A percentile compares a stretch with the other conserved stretches of the same genome.
These are phyloP conservation scores for Ophioceras dolichostomum DNA, from an alignment of 2,329 filamentous ascomycete genomes.

Conservation along the genomic window DNA sequence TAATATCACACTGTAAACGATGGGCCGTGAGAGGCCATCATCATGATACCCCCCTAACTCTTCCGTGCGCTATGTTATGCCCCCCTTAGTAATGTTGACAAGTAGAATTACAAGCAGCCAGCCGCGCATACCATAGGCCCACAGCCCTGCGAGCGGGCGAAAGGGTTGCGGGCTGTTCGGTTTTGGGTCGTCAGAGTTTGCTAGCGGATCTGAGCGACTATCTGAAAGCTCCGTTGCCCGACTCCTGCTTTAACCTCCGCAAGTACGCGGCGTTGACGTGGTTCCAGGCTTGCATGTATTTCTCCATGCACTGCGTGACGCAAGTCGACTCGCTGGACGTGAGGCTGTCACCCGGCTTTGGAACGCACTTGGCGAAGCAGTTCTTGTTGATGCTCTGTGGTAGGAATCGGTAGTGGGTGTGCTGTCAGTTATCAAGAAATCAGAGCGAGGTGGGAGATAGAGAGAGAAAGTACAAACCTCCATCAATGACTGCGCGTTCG, in stretches of 20 bases:
- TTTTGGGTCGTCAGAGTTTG: not conserved
- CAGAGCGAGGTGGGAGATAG: not conserved
- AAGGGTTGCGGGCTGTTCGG: not conserved
- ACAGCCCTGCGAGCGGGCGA: too few relatives aligned
- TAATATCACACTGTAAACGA: too few relatives aligned
- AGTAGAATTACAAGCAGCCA: too few relatives aligned
- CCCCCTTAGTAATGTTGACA: too few relatives aligned
- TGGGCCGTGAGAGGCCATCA: too few relatives aligned
- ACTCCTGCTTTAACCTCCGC: constrained; percentile 47
- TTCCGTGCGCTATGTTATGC: too few relatives aligned
- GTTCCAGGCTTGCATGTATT: constrained; percentile 76
- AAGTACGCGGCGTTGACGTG: constrained; percentile 58
- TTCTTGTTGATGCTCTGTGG: constrained; percentile 65
- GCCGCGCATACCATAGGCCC: too few relatives aligned
- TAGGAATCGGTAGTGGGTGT: not conserved
- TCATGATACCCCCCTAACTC: too few relatives aligned
- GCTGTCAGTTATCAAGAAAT: not conserved
- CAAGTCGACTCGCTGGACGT: constrained; percentile 58
- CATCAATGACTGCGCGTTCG: constrained; percentile 59
- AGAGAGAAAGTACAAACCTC: constrained; percentile 35
- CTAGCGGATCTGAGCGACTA: too few relatives aligned
- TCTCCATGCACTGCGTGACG: constrained; percentile 68
- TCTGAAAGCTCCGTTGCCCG: constrained; percentile 14
- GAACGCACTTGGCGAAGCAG: constrained; percentile 69
- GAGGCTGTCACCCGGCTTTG: constrained; percentile 55